Evolutionary conservation across 805 yeast genomes (phyloP), one percentile per base, ranked within the genome.

Genomic region (Pichia cabralensis): DNA sequence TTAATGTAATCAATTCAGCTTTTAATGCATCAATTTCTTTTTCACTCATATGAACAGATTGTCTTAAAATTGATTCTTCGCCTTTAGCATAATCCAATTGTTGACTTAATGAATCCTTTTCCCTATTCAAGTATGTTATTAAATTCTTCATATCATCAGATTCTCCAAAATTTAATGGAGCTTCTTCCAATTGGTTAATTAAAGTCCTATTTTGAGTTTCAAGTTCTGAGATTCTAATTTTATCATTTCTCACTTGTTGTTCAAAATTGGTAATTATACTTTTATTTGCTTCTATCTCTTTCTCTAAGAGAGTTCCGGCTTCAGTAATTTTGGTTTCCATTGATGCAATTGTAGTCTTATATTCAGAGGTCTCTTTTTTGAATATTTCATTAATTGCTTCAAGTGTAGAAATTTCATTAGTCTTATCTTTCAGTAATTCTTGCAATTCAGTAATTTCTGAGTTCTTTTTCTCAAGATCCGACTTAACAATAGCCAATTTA

Each of bases 101-200:
- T 8, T 75, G 67, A 31, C 74, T 78, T 1, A 76, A 64, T 5
- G 77, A 62, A 42, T 85, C 94, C 47, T 78, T 80, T 44, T 83
- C 94, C 41, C 79, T 74, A 30, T 88, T 76, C 38, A 85, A 60
- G 46, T 69, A 76, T 2, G 65, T 51, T 23, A 85, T 58, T 19
- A 84, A 66, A 42, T 77, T 76, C 26, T 66, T 63, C 43, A 67
- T 48, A 33, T 63, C 67, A 26, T 48, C 54, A n/a, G 39, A 39
- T 5, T 42, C 47, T 22, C 34, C 34, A 20, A 39, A 36, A 6
- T 42, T 31, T 5, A 35, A 28, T 14, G 51, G 45, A 1, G 50
- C 38, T 16, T 45, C 52, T 30, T 56, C 89, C 19, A 85, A 55
- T 53, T 83, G 92, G 42, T 75, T 76, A 39, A 78, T 67, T 13